Conservation (phyloP, 2,329 filamentous ascomycete species). For the Monosporascus cannonballus region DNA sequence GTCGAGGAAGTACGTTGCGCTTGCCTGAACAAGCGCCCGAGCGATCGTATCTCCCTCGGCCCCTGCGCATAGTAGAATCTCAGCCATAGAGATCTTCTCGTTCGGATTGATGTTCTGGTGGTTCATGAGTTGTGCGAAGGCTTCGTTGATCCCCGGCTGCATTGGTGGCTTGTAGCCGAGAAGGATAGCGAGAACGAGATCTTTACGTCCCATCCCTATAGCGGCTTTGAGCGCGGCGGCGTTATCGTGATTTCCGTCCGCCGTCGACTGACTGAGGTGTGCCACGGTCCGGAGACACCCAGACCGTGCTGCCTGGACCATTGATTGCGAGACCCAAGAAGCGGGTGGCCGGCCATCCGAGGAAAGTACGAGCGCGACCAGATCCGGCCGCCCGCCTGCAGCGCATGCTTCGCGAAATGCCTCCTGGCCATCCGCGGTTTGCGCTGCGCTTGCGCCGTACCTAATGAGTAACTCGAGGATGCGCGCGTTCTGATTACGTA, state of each 20-base stretch:
- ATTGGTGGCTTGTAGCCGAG: slow-evolving; percentile 47
- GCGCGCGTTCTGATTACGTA: slow-evolving; percentile 35
- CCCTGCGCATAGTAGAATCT: slow-evolving; percentile 53
- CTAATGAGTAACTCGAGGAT: slow-evolving; percentile 43
- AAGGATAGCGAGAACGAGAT: slow-evolving; percentile 49
- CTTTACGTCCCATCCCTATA: slow-evolving; percentile 41
- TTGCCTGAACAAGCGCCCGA: slow-evolving; percentile 41
- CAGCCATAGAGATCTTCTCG: slow-evolving; percentile 45
- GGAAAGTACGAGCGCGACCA: slow-evolving; percentile 43
- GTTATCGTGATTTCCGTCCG: slow-evolving; percentile 46
- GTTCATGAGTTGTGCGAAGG: slow-evolving; percentile 42
- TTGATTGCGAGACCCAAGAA: slow-evolving; percentile 39
- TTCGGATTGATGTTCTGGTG: slow-evolving; percentile 40
- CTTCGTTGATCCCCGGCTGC: slow-evolving; percentile 40
- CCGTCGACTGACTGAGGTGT: slow-evolving; percentile 44
- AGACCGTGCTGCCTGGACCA: slow-evolving; percentile 44
- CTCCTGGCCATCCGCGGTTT: slow-evolving; percentile 44
- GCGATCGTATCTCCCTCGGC: slow-evolving; percentile 46
- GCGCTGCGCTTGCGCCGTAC: slow-evolving; percentile 43
- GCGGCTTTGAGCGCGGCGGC: slow-evolving; percentile 47
- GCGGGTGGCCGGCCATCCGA: slow-evolving; percentile 41
- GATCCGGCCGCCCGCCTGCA: slow-evolving; percentile 36
- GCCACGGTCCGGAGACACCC: slow-evolving; percentile 46
- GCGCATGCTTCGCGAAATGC: slow-evolving; percentile 47
- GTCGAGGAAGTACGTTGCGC: slow-evolving; percentile 43